Percentiles rank a stretch among this genome's conserved stretches.
phyloP scores from a whole-genome alignment of 257 asterid genomes.

The Avicennia marina region DNA sequence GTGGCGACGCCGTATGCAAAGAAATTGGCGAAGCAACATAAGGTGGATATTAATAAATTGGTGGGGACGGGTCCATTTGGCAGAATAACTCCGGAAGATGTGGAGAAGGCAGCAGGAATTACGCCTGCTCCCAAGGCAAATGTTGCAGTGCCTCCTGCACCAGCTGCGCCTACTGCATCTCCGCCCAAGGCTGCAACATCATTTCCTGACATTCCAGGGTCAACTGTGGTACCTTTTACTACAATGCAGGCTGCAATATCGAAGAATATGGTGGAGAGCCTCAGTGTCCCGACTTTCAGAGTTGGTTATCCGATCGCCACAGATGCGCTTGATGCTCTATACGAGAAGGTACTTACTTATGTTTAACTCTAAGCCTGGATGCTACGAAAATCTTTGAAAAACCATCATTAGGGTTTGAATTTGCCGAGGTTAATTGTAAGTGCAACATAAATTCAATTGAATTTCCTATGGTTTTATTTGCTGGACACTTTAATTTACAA shows the following conservation, averaged over 20 bases:
- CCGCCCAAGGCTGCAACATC: slow-evolving; percentile 27
- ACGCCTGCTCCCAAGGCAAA: slow-evolving; percentile 33
- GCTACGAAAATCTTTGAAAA: no score
- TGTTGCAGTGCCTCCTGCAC: slow-evolving; percentile 22
- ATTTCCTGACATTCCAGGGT: slow-evolving; percentile 51
- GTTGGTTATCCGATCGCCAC: slow-evolving; percentile 63
- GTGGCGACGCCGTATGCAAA: slow-evolving; percentile 83
- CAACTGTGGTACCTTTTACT: slow-evolving; percentile 57
- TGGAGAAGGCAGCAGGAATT: slow-evolving; percentile 87
- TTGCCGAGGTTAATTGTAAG: neutral
- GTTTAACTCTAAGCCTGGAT: no score
- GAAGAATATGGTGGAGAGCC: slow-evolving; percentile 72
- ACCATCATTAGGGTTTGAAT: no score
- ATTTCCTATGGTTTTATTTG: neutral
- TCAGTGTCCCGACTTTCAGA: slow-evolving; percentile 63
- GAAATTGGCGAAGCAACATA: slow-evolving; percentile 80
- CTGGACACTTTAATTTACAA: no score
- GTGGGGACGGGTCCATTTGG: slow-evolving; percentile 87
- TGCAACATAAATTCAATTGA: neutral
- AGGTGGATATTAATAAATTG: slow-evolving; percentile 58
- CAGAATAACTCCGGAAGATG: slow-evolving; percentile 80
- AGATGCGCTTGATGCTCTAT: slow-evolving; percentile 70
- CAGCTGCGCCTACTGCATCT: slow-evolving; percentile 28
- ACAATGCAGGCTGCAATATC: slow-evolving; percentile 72
- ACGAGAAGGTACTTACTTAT: slow-evolving; percentile 48